Base-by-base conservation (phyloP, 2,329 filamentous ascomycete genomes). In the Exophiala mesophila region DNA sequence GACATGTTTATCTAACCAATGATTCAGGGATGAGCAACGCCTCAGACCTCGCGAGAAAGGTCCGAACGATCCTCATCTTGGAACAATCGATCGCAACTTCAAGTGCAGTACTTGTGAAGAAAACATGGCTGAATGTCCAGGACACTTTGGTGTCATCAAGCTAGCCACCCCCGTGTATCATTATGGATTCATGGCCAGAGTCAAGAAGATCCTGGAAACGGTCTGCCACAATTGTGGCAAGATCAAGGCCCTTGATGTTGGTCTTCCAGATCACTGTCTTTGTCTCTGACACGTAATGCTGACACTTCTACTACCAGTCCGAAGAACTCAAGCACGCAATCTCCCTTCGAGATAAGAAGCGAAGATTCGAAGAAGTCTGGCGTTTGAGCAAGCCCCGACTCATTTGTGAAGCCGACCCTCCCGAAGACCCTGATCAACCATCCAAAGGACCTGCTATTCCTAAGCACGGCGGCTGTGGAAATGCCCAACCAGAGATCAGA, bases 201-300 rank as follows among this genome's bases (percentile, higher is more conserved):
- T 95, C 70, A 98, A 99, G 77, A 98, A 97, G 76, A 80, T 99
- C 59, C 75, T 98, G 66, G 94, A 98, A 77, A 92, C 89, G 57
- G 89, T 98, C 67, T 98, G 94, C 77, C 89, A 95, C 72, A 96
- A 94, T 68, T 98, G 94, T 76, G 90, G 89, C 71, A 94, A 92
- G 75, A 87, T 97, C 63, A 80, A 95, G 75, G 84, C 88, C 70
- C 89, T 97, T 78, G 86, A 88, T 83, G 90, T 97, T 83, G 88
- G 90, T 94, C 73, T 75, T 73, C 72, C 74, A 26, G 12, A 6
- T 26, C 23, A 26, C 74, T 72, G 64, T 61, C 63, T 23, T 4
- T 9, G 19, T 19, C 10, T 13, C 41, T 44, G 7, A n/a, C 16
- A 13, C 38, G 15, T 20, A 24, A n/a, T 41, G 36, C 50, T 76